phyloP scores from a whole-genome alignment of 108 stramenopile species.

The Cyclotella atomus region DNA sequence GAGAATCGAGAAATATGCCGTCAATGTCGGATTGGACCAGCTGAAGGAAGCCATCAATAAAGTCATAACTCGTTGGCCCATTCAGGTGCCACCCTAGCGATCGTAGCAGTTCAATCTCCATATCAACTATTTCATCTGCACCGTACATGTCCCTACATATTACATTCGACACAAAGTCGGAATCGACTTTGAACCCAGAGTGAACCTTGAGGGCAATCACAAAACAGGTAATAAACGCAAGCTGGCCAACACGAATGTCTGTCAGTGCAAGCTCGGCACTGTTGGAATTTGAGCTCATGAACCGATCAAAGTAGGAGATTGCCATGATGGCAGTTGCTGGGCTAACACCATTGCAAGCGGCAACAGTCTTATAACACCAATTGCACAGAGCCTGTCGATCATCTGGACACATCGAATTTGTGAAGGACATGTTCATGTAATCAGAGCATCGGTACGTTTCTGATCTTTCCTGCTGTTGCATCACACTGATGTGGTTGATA shows the following conservation, averaged over 20 bases:
- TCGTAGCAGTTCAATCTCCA: constrained; percentile 6
- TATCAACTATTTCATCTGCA: constrained; percentile 5
- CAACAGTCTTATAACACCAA: constrained; percentile 24
- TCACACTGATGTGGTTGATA: background rate
- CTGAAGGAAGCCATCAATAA: constrained; percentile 14
- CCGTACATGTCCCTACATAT: constrained; percentile 13
- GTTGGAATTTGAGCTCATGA: constrained; percentile 17
- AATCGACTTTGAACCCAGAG: constrained; percentile 19
- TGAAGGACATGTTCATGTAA: background rate
- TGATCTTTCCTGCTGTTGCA: background rate
- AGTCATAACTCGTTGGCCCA: constrained; percentile 34
- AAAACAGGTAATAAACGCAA: constrained; percentile 19
- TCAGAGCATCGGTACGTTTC: background rate
- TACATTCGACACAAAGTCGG: constrained; percentile 16
- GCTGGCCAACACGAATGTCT: constrained; percentile 6
- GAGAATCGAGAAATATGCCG: background rate
- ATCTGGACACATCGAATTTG: background rate
- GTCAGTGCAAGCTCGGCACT: background rate
- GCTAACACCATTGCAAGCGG: constrained; percentile 24
- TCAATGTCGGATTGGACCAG: constrained; percentile 3
- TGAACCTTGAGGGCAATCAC: constrained; percentile 29
- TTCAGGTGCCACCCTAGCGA: constrained; percentile 20
- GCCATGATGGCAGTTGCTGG: constrained; percentile 4
- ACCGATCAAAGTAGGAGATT: constrained; percentile 32
- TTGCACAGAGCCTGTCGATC: constrained; percentile 10